Base-by-base conservation (phyloP, 768 basidiomycete genomes). In the Leccinellum rugosiceps region DNA sequence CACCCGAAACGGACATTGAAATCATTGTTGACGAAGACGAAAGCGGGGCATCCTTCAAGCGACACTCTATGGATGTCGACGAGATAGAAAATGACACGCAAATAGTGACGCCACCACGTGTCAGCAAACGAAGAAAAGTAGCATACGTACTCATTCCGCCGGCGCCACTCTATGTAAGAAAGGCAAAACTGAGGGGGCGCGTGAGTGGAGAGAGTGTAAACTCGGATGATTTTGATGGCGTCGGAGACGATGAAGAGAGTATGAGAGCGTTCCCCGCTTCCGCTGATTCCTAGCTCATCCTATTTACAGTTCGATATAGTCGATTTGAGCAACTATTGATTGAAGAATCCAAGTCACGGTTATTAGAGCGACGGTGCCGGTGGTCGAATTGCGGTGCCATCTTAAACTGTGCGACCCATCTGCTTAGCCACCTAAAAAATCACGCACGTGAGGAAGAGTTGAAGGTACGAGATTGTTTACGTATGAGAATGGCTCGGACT, bases 331-430 rank as follows among this genome's bases (percentile, higher is more conserved):
- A 69, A 53, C 69, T 75, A 44, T 76, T 79, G 32, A 71, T 84
- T 58, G 66, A 75, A 53, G 66, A 82, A 56, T 77, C 85, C 53
- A 80, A 76, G 57, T 75, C 76, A 8, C 75, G 82, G 58, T 58
- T 87, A 53, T 74, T 73, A 53, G 74, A 76, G 59, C 67, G 74
- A 45, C 72, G 68, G 11, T 90, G 88, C 70, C 76, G 75, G 66
- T 91, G 88, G 88, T 71, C 69, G 55, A 74, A 75, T 26, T 91
- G 88, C 69, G 76, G 75, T 57, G 75, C 74, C 43, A 62, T 82
- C 14, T 63, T 88, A 60, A 87, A 85, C 64, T 84, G 83, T 46
- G 71, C 74, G 6, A 73, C 78, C 44, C 76, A 72, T 45, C 68
- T 89, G 51, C 65, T 79, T 35, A 65, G 69, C 19, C 88, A 90